A percentile compares a stretch with the other conserved stretches of the same genome.
phyloP scores from a whole-genome alignment of 192 early-diverging fungal species.

The Entomortierella beljakovae region DNA sequence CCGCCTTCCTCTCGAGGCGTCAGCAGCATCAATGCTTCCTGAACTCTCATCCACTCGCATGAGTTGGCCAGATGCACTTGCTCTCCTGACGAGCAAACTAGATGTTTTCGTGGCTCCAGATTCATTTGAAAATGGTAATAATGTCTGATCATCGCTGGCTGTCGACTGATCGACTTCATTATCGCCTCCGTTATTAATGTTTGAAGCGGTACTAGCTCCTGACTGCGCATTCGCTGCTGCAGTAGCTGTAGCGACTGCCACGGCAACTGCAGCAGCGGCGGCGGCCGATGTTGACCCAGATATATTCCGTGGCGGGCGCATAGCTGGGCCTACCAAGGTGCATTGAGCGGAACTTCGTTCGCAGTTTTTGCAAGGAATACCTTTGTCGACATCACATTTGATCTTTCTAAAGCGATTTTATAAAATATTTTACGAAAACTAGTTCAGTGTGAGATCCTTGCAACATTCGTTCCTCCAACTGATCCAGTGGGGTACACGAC shows the following conservation, averaged over 20 bases:
- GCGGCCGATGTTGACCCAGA: slow-evolving; percentile 50
- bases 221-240: slow-evolving; percentile 26
- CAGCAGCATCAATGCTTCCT: neutral
- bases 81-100: slow-evolving; percentile 23
- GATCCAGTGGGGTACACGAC: no score
- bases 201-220: neutral
- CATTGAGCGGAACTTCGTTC: slow-evolving; percentile 44
- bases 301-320: slow-evolving; percentile 41
- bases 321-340: slow-evolving; percentile 39
- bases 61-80: slow-evolving; percentile 43
- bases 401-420: slow-evolving; percentile 32
- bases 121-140: neutral
- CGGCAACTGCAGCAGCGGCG: slow-evolving; percentile 37
- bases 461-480: no score
- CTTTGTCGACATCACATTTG: slow-evolving; percentile 49
- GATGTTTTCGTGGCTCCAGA: slow-evolving; percentile 1
- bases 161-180: neutral
- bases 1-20: neutral
- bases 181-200: slow-evolving; percentile 3
- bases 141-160: neutral
- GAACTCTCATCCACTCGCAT: slow-evolving; percentile 28
- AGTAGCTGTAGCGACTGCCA: slow-evolving; percentile 40
- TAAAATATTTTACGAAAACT: neutral
- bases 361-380: slow-evolving; percentile 40
- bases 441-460: slow-evolving; percentile 2